Percentiles rank a stretch among this genome's conserved stretches.
phyloP scores from a whole-genome alignment of 768 basidiomycete genomes.

The Neoboletus brunneissimus region DNA sequence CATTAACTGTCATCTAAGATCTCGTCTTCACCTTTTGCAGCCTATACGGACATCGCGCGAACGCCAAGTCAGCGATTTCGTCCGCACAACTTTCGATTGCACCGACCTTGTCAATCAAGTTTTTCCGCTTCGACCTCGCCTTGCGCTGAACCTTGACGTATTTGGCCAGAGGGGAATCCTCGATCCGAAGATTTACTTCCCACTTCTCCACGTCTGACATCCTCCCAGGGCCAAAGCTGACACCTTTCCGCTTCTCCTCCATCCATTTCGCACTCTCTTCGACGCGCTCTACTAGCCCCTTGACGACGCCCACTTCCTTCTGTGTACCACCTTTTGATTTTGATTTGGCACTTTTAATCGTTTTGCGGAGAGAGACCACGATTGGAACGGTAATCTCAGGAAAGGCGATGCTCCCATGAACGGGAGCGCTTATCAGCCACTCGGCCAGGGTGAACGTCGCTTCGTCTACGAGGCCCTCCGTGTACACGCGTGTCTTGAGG shows the following conservation, averaged over 20 bases:
- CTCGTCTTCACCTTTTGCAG: slow-evolving; percentile 67
- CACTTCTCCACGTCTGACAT: slow-evolving; percentile 68
- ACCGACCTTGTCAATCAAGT: slow-evolving; percentile 71
- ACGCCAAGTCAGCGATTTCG: slow-evolving; percentile 16
- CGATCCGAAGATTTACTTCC: slow-evolving; percentile 60
- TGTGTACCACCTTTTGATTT: slow-evolving; percentile 32
- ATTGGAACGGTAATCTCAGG: slow-evolving; percentile 89
- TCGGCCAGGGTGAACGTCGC: slow-evolving; percentile 73
- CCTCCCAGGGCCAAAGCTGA: slow-evolving; percentile 74
- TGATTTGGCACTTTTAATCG: slow-evolving; percentile 60
- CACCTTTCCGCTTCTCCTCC: slow-evolving; percentile 62
- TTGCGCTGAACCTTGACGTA: slow-evolving; percentile 82
- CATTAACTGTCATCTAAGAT: slow-evolving; percentile 49
- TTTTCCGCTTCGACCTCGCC: slow-evolving; percentile 68
- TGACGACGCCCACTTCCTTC: slow-evolving; percentile 64
- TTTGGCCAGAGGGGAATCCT: slow-evolving; percentile 74
- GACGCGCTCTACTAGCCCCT: slow-evolving; percentile 79
- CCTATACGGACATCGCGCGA: slow-evolving; percentile 40
- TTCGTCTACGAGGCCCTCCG: slow-evolving; percentile 83
- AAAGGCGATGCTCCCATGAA: slow-evolving; percentile 88
- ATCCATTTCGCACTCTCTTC: slow-evolving; percentile 84
- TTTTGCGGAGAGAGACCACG: slow-evolving; percentile 64
- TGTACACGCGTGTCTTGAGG: slow-evolving; percentile 80
- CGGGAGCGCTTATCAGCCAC: slow-evolving; percentile 66
- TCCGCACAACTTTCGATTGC: background rate